Evolutionary conservation across 2,329 filamentous ascomycete species (phyloP), one percentile per base, ranked within the genome.

Genomic region (Nemania serpens): DNA sequence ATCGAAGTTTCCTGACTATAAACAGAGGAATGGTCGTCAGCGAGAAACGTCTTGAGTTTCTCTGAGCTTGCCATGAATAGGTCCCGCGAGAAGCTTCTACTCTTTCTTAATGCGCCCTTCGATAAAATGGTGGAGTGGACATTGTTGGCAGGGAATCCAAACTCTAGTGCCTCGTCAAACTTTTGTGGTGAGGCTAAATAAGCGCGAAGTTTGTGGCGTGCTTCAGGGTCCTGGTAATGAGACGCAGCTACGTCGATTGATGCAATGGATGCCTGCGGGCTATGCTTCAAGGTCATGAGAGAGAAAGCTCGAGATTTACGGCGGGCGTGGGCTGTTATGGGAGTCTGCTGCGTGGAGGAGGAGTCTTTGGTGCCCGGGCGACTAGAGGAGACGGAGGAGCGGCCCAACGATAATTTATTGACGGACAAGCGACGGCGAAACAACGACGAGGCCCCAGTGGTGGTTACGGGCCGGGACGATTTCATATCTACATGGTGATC

Each of bases 131-230:
- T 68, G 2, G 73, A 67, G 18, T 77, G 64, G 7, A 69, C 75
- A 36, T 86, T 82, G 37, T 80, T 80, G 0, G 88, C 87, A 0
- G 93, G 92, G 69, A 97, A 98, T 0, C 94, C 94, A 75, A 96
- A 97, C 73, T 96, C 91, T 54, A 98, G 85, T 1, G 91, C 93
- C 76, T 98, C 94, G 73, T 98, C 94, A 69, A 98, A 98, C 73
- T 96, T 97, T 68, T 96, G 91, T 0, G 93, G 90, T 1, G 93
- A 96, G 7, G 91, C 90, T 18, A 97, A 84, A 70, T 93, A 97
- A 6, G 91, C 87, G 12, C 93, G 88, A 18, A 98, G 80, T 76
- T 96, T 97, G 69, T 91, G 82, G 36, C 94, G 86, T 41, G 93
- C 91, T 73, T 96, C 91, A 0, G 93, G 92, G 69, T 97, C 93